Base-by-base conservation (phyloP, 2,329 filamentous ascomycete species). In the Arthrobotrys pseudoclavata region DNA sequence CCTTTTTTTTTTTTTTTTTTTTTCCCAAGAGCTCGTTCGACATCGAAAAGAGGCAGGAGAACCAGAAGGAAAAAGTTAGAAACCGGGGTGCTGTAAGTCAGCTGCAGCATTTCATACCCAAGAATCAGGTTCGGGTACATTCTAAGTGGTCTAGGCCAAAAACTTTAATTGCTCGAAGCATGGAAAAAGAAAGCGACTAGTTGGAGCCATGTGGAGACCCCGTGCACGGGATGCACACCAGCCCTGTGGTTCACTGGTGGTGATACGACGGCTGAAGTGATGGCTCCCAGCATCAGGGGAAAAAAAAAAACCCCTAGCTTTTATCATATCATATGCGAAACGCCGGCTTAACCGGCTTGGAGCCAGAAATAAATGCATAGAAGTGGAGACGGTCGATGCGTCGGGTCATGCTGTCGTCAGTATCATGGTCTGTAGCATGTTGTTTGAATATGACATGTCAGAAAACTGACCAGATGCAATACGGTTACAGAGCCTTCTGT, bases 71-170 rank as follows among this genome's bases (percentile, higher is more conserved):
- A 50, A 57, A 62, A 42, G 45, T n/a, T 45, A 40, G 53, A 75
- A 75, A 61, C 69, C 53, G 61, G 69, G 62, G 47, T 62, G 50
- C 69, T 47, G 40, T 31, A 45, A 55, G 71, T 76, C 71, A 76
- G 64, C 64, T 76, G 71, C 71, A 69, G 57, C 48, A 42, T 57
- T 64, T 67, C 64, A 26, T 74, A 74, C 69, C 71, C 55, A 76
- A 69, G 71, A 69, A 64, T 62, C 70, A 55, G 70, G 70, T 75
- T 75, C 71, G 71, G 64, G 64, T 69, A 60, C 71, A 64, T 69
- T 62, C 68, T 22, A 52, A 45, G 29, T 12, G 24, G 48, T 40
- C 60, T 64, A 64, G 48, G 40, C 18, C 48, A 18, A 40, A 63
- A 72, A 55, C 50, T 66, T 69, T 64, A 34, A 64, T 76, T 52